Conservation (phyloP, 768 basidiomycete species). For the Sarcomyxa edulis region DNA sequence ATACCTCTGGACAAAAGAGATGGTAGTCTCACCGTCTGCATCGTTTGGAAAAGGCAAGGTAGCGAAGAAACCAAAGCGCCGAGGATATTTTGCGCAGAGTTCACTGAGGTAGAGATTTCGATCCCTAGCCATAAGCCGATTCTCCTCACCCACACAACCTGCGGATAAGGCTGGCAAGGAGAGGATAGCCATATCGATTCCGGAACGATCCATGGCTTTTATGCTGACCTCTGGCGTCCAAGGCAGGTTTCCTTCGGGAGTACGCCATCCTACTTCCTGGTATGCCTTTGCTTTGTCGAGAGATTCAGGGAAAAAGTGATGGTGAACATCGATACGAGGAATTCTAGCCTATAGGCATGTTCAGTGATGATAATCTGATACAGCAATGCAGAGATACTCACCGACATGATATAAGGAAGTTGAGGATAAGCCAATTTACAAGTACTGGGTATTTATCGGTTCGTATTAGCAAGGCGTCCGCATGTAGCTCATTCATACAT, state of each 20-base stretch:
- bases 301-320: constrained; percentile 62
- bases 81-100: constrained; percentile 43
- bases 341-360: constrained; percentile 8
- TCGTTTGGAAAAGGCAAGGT: constrained; percentile 59
- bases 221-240: constrained; percentile 59
- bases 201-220: constrained; percentile 54
- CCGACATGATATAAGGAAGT: too few relatives aligned
- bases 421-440: too few relatives aligned
- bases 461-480: too few relatives aligned
- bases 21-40: constrained; percentile 39
- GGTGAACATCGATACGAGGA: constrained; percentile 63
- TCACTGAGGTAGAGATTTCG: constrained; percentile 44
- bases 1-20: not conserved
- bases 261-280: constrained; percentile 50
- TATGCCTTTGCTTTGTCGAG: constrained; percentile 43
- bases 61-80: constrained; percentile 67
- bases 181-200: constrained; percentile 56
- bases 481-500: too few relatives aligned
- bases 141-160: constrained; percentile 32
- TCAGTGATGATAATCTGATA: not conserved
- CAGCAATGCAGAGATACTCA: not conserved
- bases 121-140: constrained; percentile 33
- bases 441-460: too few relatives aligned
- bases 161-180: constrained; percentile 56
- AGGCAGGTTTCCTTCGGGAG: constrained; percentile 59